These are phyloP conservation scores for Cucurbita moschata DNA, from an alignment of 306 rosid genomes.

Conservation along the genomic window DNA sequence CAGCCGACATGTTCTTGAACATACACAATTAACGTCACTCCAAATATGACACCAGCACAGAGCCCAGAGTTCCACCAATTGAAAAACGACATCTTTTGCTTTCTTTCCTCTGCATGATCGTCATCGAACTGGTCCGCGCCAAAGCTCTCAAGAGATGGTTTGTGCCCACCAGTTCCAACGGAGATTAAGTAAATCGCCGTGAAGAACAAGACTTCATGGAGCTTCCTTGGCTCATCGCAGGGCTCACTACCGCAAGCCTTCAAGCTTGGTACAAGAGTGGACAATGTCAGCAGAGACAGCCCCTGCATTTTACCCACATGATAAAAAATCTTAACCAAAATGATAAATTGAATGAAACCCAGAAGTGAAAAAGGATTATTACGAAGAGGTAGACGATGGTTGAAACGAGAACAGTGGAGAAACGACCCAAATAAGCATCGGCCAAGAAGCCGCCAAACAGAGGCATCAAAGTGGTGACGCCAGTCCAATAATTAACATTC, in stretches of 20 bases:
- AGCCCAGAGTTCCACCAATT: conserved; percentile 91
- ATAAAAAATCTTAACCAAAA: background rate
- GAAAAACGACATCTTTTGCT: conserved; percentile 81
- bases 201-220: conserved; percentile 64
- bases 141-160: conserved; percentile 79
- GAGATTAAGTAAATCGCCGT: conserved; percentile 64
- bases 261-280: conserved; percentile 64
- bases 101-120: conserved; percentile 43
- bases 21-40: conserved; percentile 74
- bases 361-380: background rate
- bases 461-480: conserved; percentile 81
- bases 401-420: conserved; percentile 49
- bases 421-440: conserved; percentile 83
- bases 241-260: conserved; percentile 33
- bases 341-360: too few species aligned
- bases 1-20: conserved; percentile 65
- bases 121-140: conserved; percentile 97
- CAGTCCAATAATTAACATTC: conserved; percentile 79
- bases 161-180: conserved; percentile 81
- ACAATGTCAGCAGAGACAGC: conserved; percentile 47
- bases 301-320: conserved; percentile 33
- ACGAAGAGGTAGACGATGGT: conserved; percentile 57
- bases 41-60: conserved; percentile 59
- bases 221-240: conserved; percentile 45
- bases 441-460: conserved; percentile 82